A percentile compares a stretch with the other conserved stretches of the same genome.
Conservation (phyloP, 345 rosid species). For the Pelargonium nanum region DNA sequence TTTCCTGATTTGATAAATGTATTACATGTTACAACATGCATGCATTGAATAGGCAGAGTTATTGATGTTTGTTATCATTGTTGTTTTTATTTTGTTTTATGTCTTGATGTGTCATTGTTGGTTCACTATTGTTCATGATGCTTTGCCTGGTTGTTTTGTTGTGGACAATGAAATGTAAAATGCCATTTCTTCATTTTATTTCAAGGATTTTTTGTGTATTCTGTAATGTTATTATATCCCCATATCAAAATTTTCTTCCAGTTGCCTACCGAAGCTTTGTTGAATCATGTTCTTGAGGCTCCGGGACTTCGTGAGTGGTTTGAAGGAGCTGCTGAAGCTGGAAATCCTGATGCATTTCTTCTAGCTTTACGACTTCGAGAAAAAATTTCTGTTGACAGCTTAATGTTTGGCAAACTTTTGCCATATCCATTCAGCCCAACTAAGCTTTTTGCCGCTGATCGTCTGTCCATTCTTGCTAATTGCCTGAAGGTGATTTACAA, state of each 20-base stretch:
- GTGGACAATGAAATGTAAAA: neutral
- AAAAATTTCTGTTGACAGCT: conserved; percentile 37
- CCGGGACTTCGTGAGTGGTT: conserved; percentile 67
- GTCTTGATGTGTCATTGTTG: no score
- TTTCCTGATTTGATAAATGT: no score
- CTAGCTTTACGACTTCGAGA: conserved; percentile 61
- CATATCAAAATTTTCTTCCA: conserved; percentile 18
- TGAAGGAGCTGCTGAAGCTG: conserved; percentile 53
- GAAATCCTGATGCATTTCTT: conserved; percentile 92
- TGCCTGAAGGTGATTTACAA: conserved; percentile 65
- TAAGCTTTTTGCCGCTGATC: conserved; percentile 59
- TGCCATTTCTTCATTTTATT: neutral
- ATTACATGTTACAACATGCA: no score
- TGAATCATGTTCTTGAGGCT: conserved; percentile 61
- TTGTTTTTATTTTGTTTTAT: no score
- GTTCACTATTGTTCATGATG: no score
- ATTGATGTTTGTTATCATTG: no score
- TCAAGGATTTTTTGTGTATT: no score
- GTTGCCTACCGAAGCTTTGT: conserved; percentile 58
- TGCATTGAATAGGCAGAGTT: no score
- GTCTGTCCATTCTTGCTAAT: conserved; percentile 49
- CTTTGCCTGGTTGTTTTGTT: no score
- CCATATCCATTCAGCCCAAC: conserved; percentile 67
- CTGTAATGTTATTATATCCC: neutral
- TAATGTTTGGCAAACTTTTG: conserved; percentile 47